Conservation (phyloP, 352 stramenopile genomes). For the Phytophthora podocarpi region DNA sequence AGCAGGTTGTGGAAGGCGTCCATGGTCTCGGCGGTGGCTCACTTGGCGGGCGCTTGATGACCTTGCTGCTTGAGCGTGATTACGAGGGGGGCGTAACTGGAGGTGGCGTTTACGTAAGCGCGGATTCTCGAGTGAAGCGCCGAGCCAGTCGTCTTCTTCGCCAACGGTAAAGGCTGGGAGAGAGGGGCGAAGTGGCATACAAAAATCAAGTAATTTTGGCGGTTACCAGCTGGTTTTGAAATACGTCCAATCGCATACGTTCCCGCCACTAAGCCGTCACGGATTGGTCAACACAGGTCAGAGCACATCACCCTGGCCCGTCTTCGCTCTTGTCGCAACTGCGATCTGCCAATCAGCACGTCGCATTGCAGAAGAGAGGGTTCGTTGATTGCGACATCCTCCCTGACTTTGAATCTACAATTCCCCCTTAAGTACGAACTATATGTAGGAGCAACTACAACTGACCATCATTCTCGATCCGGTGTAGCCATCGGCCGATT, state of each 20-base stretch:
- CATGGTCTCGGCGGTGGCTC: conserved; percentile 41
- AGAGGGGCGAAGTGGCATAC: not conserved
- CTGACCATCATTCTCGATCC: not conserved
- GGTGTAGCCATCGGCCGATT: conserved; percentile 17
- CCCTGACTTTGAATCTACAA: not conserved
- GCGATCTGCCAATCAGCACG: conserved; percentile 11
- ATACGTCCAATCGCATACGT: conserved; percentile 13
- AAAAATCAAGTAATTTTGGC: conserved; percentile 4
- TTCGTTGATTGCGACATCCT: conserved; percentile 30
- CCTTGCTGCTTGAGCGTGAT: conserved; percentile 31
- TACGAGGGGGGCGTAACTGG: conserved; percentile 30
- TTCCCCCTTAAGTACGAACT: not conserved
- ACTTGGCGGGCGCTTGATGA: conserved; percentile 9
- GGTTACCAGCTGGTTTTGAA: not conserved
- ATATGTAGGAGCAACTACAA: not conserved
- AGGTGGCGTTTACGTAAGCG: conserved; percentile 51
- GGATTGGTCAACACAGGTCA: conserved; percentile 12
- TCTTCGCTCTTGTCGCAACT: not conserved
- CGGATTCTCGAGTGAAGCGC: conserved; percentile 38
- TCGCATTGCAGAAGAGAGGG: not conserved
- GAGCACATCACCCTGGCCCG: conserved; percentile 9
- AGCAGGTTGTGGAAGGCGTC: conserved; percentile 83
- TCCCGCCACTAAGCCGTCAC: not conserved
- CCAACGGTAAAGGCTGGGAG: conserved; percentile 7
- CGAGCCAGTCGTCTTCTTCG: conserved; percentile 31